Percentiles rank a stretch among this genome's conserved stretches.
phyloP scores from a whole-genome alignment of 768 basidiomycete species.

The Amanita subjunquillea region DNA sequence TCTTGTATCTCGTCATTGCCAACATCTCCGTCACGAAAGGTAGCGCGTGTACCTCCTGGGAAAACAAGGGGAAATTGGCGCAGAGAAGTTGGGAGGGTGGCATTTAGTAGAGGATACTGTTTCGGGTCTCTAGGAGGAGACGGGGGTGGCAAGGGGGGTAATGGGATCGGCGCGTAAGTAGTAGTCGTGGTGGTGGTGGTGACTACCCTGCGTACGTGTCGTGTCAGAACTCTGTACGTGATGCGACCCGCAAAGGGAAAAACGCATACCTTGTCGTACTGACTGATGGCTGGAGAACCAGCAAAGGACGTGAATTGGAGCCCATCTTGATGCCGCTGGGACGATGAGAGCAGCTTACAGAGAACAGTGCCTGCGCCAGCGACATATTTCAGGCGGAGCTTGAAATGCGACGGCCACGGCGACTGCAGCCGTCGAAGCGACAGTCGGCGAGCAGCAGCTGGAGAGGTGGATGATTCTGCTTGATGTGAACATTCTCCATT shows the following conservation, averaged over 20 bases:
- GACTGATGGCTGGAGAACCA: constrained; percentile 71
- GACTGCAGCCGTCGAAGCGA: neutral
- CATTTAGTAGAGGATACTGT: constrained; percentile 68
- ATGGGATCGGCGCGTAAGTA: constrained; percentile 77
- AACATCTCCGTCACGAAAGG: constrained; percentile 61
- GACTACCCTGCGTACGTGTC: constrained; percentile 48
- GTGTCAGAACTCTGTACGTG: constrained; percentile 13
- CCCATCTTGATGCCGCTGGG: constrained; percentile 41
- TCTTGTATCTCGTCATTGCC: constrained; percentile 61
- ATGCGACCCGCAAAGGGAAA: neutral
- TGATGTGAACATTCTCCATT: too few species aligned
- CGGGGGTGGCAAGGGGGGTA: constrained; percentile 66
- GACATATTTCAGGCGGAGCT: neutral
- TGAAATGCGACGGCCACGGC: neutral
- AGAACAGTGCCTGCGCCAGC: neutral
- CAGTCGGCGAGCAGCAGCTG: too few species aligned
- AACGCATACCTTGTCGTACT: constrained; percentile 71
- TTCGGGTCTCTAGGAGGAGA: constrained; percentile 68
- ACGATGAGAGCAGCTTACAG: constrained; percentile 14
- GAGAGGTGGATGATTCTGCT: too few species aligned
- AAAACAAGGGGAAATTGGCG: constrained; percentile 72
- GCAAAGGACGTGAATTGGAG: constrained; percentile 46
- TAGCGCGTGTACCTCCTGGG: constrained; percentile 72
- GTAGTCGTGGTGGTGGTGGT: constrained; percentile 91
- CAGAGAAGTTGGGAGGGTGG: constrained; percentile 61